A percentile compares a stretch with the other conserved stretches of the same genome.
These are phyloP conservation scores for Aspergillus bertholletiae DNA, from an alignment of 495 filamentous ascomycete genomes.

Conservation along the genomic window DNA sequence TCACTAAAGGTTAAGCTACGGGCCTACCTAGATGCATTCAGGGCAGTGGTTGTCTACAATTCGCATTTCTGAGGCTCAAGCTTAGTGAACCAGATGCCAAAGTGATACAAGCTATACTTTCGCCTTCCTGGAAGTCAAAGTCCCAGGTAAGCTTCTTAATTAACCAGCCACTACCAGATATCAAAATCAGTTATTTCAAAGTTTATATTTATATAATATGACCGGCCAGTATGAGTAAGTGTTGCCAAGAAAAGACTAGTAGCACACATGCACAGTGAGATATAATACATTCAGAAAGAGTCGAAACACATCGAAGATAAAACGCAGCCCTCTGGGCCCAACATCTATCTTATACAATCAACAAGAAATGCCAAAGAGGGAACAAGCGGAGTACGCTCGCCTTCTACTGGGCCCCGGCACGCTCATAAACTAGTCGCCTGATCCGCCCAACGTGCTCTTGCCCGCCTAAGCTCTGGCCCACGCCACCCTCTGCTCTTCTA, in stretches of 20 bases:
- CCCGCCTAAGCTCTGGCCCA: neutral
- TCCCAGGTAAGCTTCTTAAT: too few relatives aligned
- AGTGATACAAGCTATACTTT: too few relatives aligned
- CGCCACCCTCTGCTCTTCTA: conserved; percentile 20
- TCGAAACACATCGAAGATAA: neutral
- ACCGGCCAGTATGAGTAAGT: neutral
- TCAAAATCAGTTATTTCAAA: too few relatives aligned
- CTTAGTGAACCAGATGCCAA: too few relatives aligned
- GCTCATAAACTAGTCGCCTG: conserved; percentile 14
- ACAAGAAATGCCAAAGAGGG: neutral
- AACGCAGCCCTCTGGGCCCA: neutral
- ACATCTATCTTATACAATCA: conserved; percentile 3
- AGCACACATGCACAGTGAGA: neutral
- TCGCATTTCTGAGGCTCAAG: too few relatives aligned
- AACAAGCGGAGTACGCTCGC: neutral
- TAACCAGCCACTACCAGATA: too few relatives aligned
- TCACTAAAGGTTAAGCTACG: too few relatives aligned
- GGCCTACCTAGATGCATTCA: too few relatives aligned
- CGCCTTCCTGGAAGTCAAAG: too few relatives aligned
- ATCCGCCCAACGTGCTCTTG: conserved; percentile 24
- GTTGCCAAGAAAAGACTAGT: neutral
- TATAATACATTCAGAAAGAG: conserved; percentile 4
- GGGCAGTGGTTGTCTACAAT: too few relatives aligned
- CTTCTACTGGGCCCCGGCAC: neutral
- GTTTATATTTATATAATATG: neutral